phyloP scores from a whole-genome alignment of 140 eudicot species.

The Cichorium intybus region DNA sequence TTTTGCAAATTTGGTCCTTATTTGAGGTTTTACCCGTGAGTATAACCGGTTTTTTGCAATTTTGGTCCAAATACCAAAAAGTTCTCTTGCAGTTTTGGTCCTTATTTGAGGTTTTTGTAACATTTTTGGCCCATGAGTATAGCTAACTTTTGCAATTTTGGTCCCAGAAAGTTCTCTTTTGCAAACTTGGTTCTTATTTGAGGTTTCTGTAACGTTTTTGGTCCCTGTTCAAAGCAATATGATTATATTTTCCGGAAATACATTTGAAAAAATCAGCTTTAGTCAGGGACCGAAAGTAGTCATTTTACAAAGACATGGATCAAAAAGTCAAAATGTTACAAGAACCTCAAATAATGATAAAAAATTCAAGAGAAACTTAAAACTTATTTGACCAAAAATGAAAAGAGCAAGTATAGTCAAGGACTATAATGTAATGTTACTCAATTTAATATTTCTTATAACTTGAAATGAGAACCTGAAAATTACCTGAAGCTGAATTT shows the following conservation, averaged over 20 bases:
- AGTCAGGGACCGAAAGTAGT: neutral
- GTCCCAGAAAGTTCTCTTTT: neutral
- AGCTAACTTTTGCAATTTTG: neutral
- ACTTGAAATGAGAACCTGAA: neutral
- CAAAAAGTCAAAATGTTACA: too few relatives aligned
- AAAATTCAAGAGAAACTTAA: neutral
- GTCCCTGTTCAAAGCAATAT: neutral
- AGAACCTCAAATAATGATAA: neutral
- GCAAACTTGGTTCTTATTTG: neutral
- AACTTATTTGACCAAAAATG: neutral
- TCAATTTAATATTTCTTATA: neutral
- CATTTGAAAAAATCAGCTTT: neutral
- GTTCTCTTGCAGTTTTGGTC: too few relatives aligned
- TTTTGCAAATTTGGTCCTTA: too few relatives aligned
- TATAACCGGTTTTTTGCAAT: too few relatives aligned
- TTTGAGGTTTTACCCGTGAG: too few relatives aligned
- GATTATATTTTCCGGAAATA: neutral
- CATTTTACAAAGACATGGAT: neutral
- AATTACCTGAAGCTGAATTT: constrained; percentile 70
- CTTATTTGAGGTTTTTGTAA: too few relatives aligned
- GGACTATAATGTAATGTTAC: neutral
- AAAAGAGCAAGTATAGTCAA: neutral
- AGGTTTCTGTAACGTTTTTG: neutral
- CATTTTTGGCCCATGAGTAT: neutral
- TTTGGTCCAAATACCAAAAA: too few relatives aligned